phyloP scores from a whole-genome alignment of 2,329 filamentous ascomycete genomes.

The Stylonectria norvegica region DNA sequence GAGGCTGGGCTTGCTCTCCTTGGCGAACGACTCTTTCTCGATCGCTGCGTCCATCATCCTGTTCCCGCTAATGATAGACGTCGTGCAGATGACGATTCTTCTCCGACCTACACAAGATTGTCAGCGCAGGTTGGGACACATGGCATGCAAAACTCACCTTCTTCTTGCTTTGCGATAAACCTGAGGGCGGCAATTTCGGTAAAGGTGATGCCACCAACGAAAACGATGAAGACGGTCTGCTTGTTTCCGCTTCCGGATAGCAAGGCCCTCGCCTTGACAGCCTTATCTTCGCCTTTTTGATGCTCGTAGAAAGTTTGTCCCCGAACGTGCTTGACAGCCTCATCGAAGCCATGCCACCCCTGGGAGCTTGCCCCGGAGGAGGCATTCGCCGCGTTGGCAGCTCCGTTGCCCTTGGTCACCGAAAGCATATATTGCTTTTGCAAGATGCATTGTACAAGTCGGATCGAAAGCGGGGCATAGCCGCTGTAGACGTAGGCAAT shows the following conservation, averaged over 20 bases:
- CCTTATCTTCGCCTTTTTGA: constrained; percentile 90
- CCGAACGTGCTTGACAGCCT: constrained; percentile 79
- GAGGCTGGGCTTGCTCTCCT: constrained; percentile 30
- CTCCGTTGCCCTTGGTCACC: constrained; percentile 61
- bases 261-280: constrained; percentile 78
- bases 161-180: constrained; percentile 82
- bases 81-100: constrained; percentile 89
- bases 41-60: constrained; percentile 83
- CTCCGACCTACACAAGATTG: constrained; percentile 53
- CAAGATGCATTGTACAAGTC: constrained; percentile 86
- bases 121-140: constrained; percentile 10
- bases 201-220: constrained; percentile 93
- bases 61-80: constrained; percentile 85
- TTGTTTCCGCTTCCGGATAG: constrained; percentile 73
- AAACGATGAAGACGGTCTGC: constrained; percentile 94
- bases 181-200: constrained; percentile 92
- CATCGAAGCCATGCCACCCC: constrained; percentile 92
- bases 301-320: constrained; percentile 88
- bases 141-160: constrained; percentile 47
- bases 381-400: constrained; percentile 22
- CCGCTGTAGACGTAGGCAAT: constrained; percentile 98
- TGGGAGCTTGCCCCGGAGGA: constrained; percentile 58
- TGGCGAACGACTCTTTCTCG: constrained; percentile 64
- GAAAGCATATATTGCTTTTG: constrained; percentile 82
- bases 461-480: constrained; percentile 87